Base-by-base conservation (phyloP, 106 monocot genomes). In the Dendrobium huoshanense region DNA sequence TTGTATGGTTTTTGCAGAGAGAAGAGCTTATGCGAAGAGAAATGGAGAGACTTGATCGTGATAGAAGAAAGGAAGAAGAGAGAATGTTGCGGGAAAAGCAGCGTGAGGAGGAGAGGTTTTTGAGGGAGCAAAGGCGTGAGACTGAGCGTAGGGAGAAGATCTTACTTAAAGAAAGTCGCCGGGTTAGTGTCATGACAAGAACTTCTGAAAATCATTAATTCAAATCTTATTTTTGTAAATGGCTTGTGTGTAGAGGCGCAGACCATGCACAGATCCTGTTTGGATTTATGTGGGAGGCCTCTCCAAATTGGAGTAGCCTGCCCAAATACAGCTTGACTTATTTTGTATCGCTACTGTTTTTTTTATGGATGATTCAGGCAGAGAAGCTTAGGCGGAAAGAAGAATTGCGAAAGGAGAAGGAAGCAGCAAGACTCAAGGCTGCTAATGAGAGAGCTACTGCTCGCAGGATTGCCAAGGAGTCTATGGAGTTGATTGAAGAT, bases 61-160 rank as follows among this genome's bases (percentile, higher is more conserved):
- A 99, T 82, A 95, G 87, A 81, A 89, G 82, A 80, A 99, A 95
- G 73, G 98, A 99, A 87, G 98, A 99, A 84, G 98, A 99, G 82
- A 88, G 95, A 68, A 41, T 91, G 77, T 72, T 99, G 86, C 92
- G 95, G 73, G 98, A 99, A 82, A 99, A 88, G 79, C 98, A 93
- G 77, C 86, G 93, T 27, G 98, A 95, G 78, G 87, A 89, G 83
- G 95, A 99, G 87, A 88, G 93, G 49, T 88, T 87, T 59, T 89
- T 85, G 73, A 72, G 98, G 9, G 98, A 99, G 72, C 92, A 93
- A 82, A 89, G 81, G 56, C 92, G 92, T 78, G 95, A 95, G 81
- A 74, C 74, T 82, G 91, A 99, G 73, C 85, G 98, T n/a, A 88
- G 88, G 79, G 98, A 99, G 87, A 99, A 88, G 80, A 87, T 90